Percentiles rank a stretch among this genome's conserved stretches.
Conservation (phyloP, 2,329 filamentous ascomycete species). For the Colletotrichum spinosum region DNA sequence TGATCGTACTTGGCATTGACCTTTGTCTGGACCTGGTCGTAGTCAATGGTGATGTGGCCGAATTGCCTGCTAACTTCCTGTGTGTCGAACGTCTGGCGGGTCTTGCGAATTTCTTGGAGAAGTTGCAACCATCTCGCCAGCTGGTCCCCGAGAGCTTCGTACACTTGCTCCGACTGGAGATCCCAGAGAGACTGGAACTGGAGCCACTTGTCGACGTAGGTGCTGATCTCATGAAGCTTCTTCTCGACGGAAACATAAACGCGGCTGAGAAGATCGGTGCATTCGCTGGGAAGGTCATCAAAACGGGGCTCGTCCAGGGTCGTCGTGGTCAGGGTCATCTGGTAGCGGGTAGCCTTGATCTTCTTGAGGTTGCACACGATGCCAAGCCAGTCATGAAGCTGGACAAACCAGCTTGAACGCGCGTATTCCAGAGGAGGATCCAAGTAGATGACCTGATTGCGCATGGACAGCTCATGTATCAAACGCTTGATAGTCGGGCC, state of each 20-base stretch:
- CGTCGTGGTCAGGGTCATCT: conserved; percentile 82
- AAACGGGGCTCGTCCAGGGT: conserved; percentile 79
- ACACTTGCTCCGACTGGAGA: conserved; percentile 94
- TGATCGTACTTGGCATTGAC: conserved; percentile 99
- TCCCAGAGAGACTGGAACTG: conserved; percentile 99
- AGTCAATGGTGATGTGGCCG: conserved; percentile 94
- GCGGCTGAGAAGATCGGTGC: conserved; percentile 80
- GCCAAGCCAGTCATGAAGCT: conserved; percentile 93
- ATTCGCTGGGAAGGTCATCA: conserved; percentile 84
- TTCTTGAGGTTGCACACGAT: conserved; percentile 92
- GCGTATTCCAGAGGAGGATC: conserved; percentile 94
- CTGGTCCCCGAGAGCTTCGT: conserved; percentile 90
- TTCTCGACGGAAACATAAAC: conserved; percentile 88
- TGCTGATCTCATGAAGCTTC: conserved; percentile 82
- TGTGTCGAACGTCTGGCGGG: conserved; percentile 95
- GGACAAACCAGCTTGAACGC: conserved; percentile 91
- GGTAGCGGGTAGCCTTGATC: conserved; percentile 94
- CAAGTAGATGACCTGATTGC: conserved; percentile 96
- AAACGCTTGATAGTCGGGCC: conserved; percentile 77
- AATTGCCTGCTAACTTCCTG: conserved; percentile 94
- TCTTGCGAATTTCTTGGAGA: conserved; percentile 96
- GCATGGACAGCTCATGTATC: conserved; percentile 95
- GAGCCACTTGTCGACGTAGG: conserved; percentile 97
- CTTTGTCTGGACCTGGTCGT: conserved; percentile 98
- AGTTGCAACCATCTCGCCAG: conserved; percentile 93